Conservation (phyloP, 345 rosid genomes). For the Geranium rotundifolium region DNA sequence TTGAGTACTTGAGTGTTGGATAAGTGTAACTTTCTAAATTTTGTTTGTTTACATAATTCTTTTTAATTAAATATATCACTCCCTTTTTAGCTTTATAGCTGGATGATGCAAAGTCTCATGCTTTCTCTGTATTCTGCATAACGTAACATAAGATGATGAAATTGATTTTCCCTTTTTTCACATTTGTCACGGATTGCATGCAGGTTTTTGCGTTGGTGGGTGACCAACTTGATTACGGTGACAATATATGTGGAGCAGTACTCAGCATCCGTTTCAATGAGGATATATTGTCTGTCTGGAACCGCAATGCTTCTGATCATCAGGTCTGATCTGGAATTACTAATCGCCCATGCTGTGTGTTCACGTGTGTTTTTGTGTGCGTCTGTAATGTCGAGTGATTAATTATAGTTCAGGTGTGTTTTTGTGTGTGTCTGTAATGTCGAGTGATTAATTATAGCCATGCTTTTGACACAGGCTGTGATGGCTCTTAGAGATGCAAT, state of each 20-base stretch:
- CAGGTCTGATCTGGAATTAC: slow-evolving; percentile 39
- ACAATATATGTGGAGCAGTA: slow-evolving; percentile 86
- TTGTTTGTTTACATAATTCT: no score
- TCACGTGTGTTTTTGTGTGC: not conserved
- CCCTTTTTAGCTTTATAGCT: no score
- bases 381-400: no score
- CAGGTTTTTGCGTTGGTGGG: slow-evolving; percentile 93
- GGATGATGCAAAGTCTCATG: no score
- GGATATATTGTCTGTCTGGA: slow-evolving; percentile 89
- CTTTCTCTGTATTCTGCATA: no score
- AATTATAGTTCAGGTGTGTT: no score
- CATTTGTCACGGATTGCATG: not conserved
- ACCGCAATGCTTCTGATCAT: slow-evolving; percentile 82
- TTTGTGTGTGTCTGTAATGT: no score
- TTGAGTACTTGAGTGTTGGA: no score
- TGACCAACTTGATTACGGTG: slow-evolving; percentile 75
- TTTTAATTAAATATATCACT: no score
- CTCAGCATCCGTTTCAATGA: slow-evolving; percentile 86
- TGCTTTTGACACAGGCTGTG: slow-evolving; percentile 47
- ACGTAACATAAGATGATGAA: not conserved
- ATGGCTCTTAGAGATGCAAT: slow-evolving; percentile 79
- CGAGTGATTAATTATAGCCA: not conserved
- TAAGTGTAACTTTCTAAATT: no score
- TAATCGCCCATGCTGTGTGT: not conserved
- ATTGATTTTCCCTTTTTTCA: not conserved